These are phyloP conservation scores for Ceratobasidium sp. DNA, from an alignment of 1,284 basidiomycete species.

Conservation along the genomic window DNA sequence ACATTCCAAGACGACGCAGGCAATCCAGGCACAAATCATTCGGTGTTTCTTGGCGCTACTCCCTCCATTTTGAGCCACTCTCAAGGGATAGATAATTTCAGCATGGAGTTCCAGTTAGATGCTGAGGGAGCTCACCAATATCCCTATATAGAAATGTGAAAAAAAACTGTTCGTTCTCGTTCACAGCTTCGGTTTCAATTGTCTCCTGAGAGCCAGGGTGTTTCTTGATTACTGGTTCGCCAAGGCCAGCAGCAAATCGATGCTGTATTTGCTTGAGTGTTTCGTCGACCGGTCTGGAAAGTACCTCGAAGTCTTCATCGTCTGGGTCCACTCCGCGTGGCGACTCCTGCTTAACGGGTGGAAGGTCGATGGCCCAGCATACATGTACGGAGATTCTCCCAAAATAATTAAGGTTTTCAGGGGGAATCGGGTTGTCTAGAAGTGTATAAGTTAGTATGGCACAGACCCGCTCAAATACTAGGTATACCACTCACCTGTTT, in stretches of 20 bases:
- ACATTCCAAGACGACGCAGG: too few species aligned
- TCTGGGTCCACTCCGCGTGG: background rate
- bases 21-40: too few species aligned
- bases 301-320: background rate
- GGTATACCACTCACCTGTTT: background rate
- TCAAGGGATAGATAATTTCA: background rate
- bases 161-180: background rate
- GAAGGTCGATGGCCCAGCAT: background rate
- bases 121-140: background rate
- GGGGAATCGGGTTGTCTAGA: background rate
- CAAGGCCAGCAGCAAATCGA: background rate
- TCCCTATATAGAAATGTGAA: constrained; percentile 9
- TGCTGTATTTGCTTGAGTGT: background rate
- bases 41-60: too few species aligned
- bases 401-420: background rate
- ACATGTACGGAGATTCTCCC: background rate
- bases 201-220: background rate
- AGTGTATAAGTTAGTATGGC: background rate
- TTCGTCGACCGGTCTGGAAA: background rate
- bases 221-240: background rate
- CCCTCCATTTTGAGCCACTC: constrained; percentile 10
- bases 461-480: too few species aligned
- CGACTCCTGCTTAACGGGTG: too few species aligned
- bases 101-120: background rate
- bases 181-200: background rate